A percentile compares a stretch with the other conserved stretches of the same genome.
Conservation (phyloP, 73 alveolate species). For the Stentor coeruleus region DNA sequence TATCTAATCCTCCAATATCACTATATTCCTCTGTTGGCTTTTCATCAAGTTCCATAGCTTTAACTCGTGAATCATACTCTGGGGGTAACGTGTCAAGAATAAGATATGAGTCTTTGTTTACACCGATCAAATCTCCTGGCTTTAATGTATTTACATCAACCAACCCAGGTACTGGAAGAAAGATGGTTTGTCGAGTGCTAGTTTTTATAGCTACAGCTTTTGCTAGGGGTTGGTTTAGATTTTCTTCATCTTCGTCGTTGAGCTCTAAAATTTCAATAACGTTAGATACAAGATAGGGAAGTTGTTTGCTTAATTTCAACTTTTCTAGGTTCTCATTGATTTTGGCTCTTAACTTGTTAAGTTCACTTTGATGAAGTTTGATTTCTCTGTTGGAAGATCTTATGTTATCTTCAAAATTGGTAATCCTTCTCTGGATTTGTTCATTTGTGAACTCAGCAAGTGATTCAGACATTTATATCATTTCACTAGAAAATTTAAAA, state of each 20-base stretch:
- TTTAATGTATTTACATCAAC: conserved; percentile 96
- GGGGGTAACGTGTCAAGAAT: conserved; percentile 97
- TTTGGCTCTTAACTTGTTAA: conserved; percentile 37
- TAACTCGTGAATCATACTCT: conserved; percentile 96
- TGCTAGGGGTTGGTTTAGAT: conserved; percentile 35
- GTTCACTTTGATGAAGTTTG: conserved; percentile 36
- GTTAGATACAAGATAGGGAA: conserved; percentile 96
- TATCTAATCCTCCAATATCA: conserved; percentile 99
- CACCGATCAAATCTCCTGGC: conserved; percentile 99
- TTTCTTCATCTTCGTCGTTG: conserved; percentile 73
- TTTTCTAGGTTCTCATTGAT: conserved; percentile 84
- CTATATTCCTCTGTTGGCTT: conserved; percentile 99
- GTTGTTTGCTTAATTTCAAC: conserved; percentile 73
- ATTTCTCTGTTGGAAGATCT: conserved; percentile 38
- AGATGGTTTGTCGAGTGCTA: conserved; percentile 94
- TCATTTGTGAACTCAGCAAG: conserved; percentile 23
- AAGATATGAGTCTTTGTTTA: conserved; percentile 98
- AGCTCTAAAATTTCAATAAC: conserved; percentile 79
- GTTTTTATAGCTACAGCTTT: conserved; percentile 81
- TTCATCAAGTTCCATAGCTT: conserved; percentile 96
- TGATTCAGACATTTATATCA: no score
- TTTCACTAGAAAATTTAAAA: no score
- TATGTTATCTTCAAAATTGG: conserved; percentile 47
- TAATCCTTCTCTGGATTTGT: background rate
- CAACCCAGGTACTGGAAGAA: conserved; percentile 98